Conservation (phyloP, 2,329 filamentous ascomycete species). For the Fusarium bulbicola region DNA sequence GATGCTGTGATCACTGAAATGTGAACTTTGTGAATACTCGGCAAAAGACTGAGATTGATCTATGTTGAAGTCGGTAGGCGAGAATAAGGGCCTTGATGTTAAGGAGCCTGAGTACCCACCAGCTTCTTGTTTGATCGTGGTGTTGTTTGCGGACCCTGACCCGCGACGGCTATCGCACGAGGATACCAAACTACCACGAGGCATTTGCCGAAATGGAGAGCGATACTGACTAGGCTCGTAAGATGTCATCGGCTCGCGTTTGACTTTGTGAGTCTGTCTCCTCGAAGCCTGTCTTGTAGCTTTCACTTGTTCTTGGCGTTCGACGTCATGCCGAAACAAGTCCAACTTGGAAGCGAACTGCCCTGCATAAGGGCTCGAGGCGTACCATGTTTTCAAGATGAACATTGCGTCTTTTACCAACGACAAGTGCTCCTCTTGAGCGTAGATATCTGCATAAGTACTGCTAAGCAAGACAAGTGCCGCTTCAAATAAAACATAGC, state of each 20-base stretch:
- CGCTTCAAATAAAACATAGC: conserved; percentile 66
- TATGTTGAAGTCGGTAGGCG: not conserved
- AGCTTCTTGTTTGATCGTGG: not conserved
- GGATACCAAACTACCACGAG: not conserved
- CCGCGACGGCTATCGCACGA: not conserved
- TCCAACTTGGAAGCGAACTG: conserved; percentile 61
- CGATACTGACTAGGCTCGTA: not conserved
- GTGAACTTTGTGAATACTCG: not conserved
- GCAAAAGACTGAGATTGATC: not conserved
- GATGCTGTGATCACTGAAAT: not conserved
- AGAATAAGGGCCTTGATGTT: not conserved
- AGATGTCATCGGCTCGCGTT: not conserved
- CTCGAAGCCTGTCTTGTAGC: not conserved
- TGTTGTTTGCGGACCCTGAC: not conserved
- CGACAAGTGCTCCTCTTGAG: conserved; percentile 52
- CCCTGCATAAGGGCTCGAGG: conserved; percentile 58
- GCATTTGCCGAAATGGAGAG: not conserved
- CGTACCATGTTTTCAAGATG: conserved; percentile 60
- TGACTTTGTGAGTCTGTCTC: not conserved
- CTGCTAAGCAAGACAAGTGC: conserved; percentile 65
- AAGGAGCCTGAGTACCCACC: not conserved
- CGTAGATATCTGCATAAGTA: conserved; percentile 61
- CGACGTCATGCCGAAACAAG: conserved; percentile 51
- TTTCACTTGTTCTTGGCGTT: not conserved
- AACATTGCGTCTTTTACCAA: conserved; percentile 55